Conservation (phyloP, 139 green algal species). For the Asterochloris erici region DNA sequence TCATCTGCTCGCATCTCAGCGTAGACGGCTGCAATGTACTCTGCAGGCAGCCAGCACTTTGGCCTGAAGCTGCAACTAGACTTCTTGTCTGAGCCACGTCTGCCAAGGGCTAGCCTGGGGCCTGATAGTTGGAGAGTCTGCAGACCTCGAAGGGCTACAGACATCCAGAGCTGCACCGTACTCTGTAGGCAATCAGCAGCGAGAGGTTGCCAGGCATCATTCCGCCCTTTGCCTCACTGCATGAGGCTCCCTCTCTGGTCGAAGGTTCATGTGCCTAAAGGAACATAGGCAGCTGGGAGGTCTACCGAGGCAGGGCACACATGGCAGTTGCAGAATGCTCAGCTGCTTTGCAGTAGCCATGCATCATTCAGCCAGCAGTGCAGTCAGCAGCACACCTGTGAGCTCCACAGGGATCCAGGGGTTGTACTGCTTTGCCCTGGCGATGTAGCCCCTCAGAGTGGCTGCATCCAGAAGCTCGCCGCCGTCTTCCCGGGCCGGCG, state of each 20-base stretch:
- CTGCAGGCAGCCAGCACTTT: constrained; percentile 19
- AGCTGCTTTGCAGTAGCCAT: not conserved
- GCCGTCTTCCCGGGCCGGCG: constrained; percentile 21
- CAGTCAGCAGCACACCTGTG: constrained; percentile 37
- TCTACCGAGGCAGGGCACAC: too few species aligned
- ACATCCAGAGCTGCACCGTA: too few species aligned
- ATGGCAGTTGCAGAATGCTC: not conserved
- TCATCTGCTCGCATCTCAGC: constrained; percentile 73
- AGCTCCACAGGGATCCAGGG: constrained; percentile 79
- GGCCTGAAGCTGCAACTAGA: not conserved
- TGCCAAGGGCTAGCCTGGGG: not conserved
- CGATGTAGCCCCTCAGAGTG: constrained; percentile 86
- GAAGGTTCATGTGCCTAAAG: too few species aligned
- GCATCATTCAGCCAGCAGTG: too few species aligned
- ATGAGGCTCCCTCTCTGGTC: too few species aligned
- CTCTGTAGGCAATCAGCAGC: too few species aligned
- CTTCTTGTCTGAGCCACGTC: not conserved
- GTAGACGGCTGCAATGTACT: constrained; percentile 89
- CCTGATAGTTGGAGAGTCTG: too few species aligned
- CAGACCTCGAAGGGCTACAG: too few species aligned
- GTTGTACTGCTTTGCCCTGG: constrained; percentile 61
- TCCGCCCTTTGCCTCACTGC: too few species aligned
- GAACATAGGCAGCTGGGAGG: not conserved
- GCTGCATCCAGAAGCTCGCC: constrained; percentile 24
- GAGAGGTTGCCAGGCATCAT: too few species aligned